Conservation (phyloP, 148 eudicot genomes). For the Rhododendron kiyosumense region DNA sequence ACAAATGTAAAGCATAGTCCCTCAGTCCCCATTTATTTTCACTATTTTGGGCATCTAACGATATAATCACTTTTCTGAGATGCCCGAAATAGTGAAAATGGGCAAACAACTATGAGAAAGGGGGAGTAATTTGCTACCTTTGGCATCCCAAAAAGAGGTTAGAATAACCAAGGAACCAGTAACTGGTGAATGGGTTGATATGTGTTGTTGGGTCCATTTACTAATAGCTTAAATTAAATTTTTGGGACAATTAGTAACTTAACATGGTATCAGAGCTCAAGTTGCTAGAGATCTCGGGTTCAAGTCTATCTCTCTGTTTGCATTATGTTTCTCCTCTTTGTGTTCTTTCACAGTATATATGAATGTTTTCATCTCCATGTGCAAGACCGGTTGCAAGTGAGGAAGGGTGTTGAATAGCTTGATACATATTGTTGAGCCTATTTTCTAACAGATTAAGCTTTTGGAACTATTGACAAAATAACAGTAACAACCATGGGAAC, state of each 20-base stretch:
- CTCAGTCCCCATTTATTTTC: not conserved
- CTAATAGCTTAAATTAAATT: too few relatives aligned
- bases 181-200: not conserved
- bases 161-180: not conserved
- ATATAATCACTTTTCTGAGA: not conserved
- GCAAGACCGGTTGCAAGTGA: not conserved
- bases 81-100: not conserved
- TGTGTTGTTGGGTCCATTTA: too few relatives aligned
- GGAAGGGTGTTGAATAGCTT: not conserved
- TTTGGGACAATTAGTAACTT: not conserved
- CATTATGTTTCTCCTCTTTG: not conserved
- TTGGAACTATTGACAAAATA: too few relatives aligned
- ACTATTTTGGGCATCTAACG: not conserved
- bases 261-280: too few relatives aligned
- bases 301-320: not conserved
- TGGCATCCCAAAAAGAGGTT: not conserved
- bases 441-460: too few relatives aligned
- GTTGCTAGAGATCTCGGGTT: not conserved
- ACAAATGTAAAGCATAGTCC: not conserved
- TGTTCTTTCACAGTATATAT: too few relatives aligned
- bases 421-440: too few relatives aligned
- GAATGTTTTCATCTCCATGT: not conserved
- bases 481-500: not conserved
- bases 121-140: not conserved
- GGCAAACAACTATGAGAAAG: not conserved